phyloP scores from a whole-genome alignment of 2,329 filamentous ascomycete species.

The Colletotrichum ledebouriae region DNA sequence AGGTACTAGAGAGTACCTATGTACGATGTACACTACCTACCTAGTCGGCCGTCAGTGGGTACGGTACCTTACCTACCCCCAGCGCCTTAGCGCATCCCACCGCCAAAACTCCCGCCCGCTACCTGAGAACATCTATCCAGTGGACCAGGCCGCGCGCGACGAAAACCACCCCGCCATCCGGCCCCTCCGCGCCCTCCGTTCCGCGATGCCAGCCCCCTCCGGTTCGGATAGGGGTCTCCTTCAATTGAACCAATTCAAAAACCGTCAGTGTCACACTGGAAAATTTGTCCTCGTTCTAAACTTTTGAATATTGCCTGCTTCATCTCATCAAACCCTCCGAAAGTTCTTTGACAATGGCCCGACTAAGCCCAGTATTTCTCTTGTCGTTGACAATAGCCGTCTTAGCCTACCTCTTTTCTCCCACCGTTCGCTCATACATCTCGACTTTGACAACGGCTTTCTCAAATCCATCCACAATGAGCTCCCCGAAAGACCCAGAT shows the following conservation, averaged over 20 bases:
- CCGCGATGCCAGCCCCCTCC: conserved; percentile 12
- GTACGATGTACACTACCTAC: too few species aligned
- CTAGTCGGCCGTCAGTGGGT: too few species aligned
- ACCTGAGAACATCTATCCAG: conserved; percentile 1
- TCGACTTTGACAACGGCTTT: background rate
- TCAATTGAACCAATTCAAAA: background rate
- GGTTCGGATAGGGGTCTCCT: conserved; percentile 17
- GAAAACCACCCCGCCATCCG: conserved; percentile 21
- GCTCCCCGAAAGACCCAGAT: background rate
- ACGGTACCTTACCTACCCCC: background rate
- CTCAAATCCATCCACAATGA: background rate
- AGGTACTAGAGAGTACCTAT: too few species aligned
- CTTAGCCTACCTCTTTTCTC: conserved; percentile 20
- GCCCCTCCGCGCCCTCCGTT: conserved; percentile 16
- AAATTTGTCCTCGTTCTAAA: too few species aligned
- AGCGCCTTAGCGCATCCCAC: background rate
- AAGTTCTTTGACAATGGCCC: conserved; percentile 1
- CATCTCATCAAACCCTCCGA: too few species aligned
- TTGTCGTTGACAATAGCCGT: conserved; percentile 16
- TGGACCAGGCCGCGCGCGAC: conserved; percentile 40
- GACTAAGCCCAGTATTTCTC: conserved; percentile 19
- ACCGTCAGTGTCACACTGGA: background rate
- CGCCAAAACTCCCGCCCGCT: background rate
- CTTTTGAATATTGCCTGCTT: too few species aligned
- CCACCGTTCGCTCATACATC: background rate